Percentiles rank a stretch among this genome's conserved stretches.
Evolutionary conservation across 495 filamentous ascomycete genomes (phyloP).

Genomic region (Tetracladium setigerum): DNA sequence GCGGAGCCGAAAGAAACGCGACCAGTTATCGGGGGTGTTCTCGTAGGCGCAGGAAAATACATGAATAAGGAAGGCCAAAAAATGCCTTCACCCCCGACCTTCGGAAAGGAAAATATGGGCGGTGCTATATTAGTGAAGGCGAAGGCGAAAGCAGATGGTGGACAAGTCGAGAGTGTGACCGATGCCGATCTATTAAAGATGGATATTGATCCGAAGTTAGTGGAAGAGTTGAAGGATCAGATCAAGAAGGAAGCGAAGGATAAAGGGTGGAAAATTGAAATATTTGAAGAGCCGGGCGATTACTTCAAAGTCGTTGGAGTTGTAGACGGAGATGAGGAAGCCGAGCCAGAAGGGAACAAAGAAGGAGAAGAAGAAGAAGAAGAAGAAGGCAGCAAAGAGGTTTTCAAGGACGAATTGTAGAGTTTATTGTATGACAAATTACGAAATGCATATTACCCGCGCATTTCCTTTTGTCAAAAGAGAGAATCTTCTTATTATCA

Average conservation of each 20-base stretch:
- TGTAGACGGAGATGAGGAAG: constrained; percentile 27
- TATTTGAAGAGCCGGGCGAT: constrained; percentile 34
- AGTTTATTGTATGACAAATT: not conserved
- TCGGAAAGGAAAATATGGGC: constrained; percentile 24
- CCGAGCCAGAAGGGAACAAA: constrained; percentile 21
- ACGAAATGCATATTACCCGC: too few species aligned
- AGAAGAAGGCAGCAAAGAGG: constrained; percentile 36
- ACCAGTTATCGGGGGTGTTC: constrained; percentile 37
- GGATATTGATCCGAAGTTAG: constrained; percentile 57
- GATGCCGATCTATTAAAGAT: constrained; percentile 60
- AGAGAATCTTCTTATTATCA: too few species aligned
- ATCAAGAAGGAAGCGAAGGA: constrained; percentile 42
- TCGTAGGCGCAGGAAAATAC: constrained; percentile 47
- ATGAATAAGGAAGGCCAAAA: constrained; percentile 35
- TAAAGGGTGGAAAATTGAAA: constrained; percentile 47
- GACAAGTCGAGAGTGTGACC: constrained; percentile 33
- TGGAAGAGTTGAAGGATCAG: constrained; percentile 57
- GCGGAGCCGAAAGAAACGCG: constrained; percentile 23
- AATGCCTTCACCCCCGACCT: constrained; percentile 28
- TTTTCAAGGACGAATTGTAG: constrained; percentile 41
- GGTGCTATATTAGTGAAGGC: constrained; percentile 30
- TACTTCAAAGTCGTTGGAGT: constrained; percentile 35
- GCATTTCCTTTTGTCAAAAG: too few species aligned
- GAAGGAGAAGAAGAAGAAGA: constrained; percentile 35
- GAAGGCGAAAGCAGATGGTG: constrained; percentile 44